Evolutionary conservation across 768 basidiomycete species (phyloP).

Genomic region (Phaeotremella fagi): DNA sequence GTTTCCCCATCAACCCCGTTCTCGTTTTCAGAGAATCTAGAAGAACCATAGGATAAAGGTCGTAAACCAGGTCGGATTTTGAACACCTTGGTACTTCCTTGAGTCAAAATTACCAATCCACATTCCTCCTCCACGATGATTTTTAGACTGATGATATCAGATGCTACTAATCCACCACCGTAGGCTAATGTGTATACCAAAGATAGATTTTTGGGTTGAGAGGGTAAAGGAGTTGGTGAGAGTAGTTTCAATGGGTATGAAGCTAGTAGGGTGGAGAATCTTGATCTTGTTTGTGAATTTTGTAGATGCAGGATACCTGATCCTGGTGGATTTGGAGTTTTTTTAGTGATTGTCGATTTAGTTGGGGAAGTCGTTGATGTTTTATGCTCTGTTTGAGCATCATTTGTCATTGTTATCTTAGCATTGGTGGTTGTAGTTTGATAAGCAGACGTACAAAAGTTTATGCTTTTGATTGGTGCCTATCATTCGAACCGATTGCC

Average conservation of each 20-base stretch:
- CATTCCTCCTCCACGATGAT: conserved; percentile 59
- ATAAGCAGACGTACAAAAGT: too few species aligned
- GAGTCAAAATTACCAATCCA: conserved; percentile 71
- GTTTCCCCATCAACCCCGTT: neutral
- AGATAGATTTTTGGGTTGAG: conserved; percentile 54
- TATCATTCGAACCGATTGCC: too few species aligned
- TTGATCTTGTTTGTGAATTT: conserved; percentile 3
- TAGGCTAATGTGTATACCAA: conserved; percentile 78
- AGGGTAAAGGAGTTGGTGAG: conserved; percentile 57
- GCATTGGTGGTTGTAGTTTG: too few species aligned
- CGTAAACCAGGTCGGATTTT: conserved; percentile 60
- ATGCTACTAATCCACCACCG: conserved; percentile 85
- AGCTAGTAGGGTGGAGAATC: conserved; percentile 68
- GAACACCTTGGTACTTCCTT: conserved; percentile 91
- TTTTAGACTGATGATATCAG: conserved; percentile 66
- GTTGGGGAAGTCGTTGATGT: neutral
- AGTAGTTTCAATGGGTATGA: conserved; percentile 85
- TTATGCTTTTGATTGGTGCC: too few species aligned
- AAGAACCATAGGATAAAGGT: conserved; percentile 50
- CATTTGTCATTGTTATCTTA: too few species aligned
- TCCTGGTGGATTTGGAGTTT: conserved; percentile 6
- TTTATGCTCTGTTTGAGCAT: neutral
- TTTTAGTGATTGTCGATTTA: conserved; percentile 2
- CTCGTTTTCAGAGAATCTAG: neutral
- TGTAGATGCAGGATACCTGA: conserved; percentile 24